Conservation (phyloP, 2,329 filamentous ascomycete genomes). For the Epichloe bromicola region DNA sequence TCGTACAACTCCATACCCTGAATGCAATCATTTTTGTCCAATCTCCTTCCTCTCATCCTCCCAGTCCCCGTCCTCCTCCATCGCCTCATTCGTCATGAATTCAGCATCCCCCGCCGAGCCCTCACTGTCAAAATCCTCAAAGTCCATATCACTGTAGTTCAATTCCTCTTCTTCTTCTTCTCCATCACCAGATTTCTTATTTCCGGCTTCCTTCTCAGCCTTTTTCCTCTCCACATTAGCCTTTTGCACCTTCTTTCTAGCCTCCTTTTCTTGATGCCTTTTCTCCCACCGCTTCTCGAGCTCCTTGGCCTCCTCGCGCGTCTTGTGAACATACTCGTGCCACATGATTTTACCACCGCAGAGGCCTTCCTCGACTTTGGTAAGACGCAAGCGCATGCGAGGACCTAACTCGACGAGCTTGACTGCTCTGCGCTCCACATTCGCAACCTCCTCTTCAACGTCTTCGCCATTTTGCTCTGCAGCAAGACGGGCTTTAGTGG, state of each 20-base stretch:
- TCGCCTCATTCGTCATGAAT: conserved; percentile 33
- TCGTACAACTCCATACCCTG: not conserved
- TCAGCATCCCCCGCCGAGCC: conserved; percentile 34
- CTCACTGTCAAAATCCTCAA: conserved; percentile 39
- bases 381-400: conserved; percentile 74
- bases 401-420: conserved; percentile 89
- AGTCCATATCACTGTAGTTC: conserved; percentile 31
- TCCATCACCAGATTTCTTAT: conserved; percentile 22
- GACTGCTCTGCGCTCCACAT: conserved; percentile 73
- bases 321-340: conserved; percentile 91
- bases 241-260: conserved; percentile 67
- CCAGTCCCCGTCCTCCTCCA: conserved; percentile 39
- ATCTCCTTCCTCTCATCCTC: conserved; percentile 32
- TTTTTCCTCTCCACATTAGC: conserved; percentile 86
- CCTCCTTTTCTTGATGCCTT: conserved; percentile 67
- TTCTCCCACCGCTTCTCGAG: conserved; percentile 76
- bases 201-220: conserved; percentile 27
- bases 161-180: conserved; percentile 22
- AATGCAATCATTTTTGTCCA: not conserved
- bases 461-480: conserved; percentile 26
- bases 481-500: conserved; percentile 34
- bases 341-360: conserved; percentile 89
- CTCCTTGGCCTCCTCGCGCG: conserved; percentile 59
- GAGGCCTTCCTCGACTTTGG: conserved; percentile 91
- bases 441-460: conserved; percentile 35